Evolutionary conservation across 106 monocot species (phyloP).

Genomic region (Dioscorea dumetorum): DNA sequence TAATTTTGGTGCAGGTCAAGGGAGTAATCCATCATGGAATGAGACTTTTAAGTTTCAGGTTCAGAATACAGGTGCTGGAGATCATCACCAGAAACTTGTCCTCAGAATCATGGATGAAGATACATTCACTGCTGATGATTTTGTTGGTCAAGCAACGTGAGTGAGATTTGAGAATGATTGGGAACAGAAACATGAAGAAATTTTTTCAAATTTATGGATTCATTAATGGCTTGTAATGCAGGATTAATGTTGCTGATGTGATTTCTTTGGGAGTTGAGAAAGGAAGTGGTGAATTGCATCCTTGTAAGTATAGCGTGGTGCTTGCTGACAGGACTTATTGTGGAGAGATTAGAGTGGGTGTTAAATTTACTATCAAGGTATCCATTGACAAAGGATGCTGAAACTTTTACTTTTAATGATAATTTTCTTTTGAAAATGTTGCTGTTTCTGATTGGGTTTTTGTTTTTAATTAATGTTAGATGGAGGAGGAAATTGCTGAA

Average conservation of each 20-base stretch:
- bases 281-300: slow-evolving; percentile 39
- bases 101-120: slow-evolving; percentile 80
- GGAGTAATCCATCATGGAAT: slow-evolving; percentile 69
- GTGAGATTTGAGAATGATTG: not conserved
- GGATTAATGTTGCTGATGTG: slow-evolving; percentile 62
- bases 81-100: slow-evolving; percentile 55
- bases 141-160: slow-evolving; percentile 71
- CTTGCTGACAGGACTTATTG: slow-evolving; percentile 52
- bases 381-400: not conserved
- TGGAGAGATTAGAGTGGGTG: slow-evolving; percentile 66
- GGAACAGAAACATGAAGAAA: not conserved
- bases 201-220: not conserved
- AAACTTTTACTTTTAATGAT: not conserved
- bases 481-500: not conserved
- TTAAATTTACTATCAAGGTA: slow-evolving; percentile 31
- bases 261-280: slow-evolving; percentile 61
- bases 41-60: slow-evolving; percentile 65
- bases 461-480: not conserved
- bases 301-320: slow-evolving; percentile 63
- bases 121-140: slow-evolving; percentile 71
- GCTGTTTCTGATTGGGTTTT: not conserved
- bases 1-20: slow-evolving; percentile 44
- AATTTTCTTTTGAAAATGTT: not conserved
- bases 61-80: slow-evolving; percentile 18
- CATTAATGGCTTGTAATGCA: slow-evolving; percentile 12